A percentile compares a stretch with the other conserved stretches of the same genome.
Evolutionary conservation across 192 early-diverging fungal genomes (phyloP).

Genomic region (Diversispora epigaea): DNA sequence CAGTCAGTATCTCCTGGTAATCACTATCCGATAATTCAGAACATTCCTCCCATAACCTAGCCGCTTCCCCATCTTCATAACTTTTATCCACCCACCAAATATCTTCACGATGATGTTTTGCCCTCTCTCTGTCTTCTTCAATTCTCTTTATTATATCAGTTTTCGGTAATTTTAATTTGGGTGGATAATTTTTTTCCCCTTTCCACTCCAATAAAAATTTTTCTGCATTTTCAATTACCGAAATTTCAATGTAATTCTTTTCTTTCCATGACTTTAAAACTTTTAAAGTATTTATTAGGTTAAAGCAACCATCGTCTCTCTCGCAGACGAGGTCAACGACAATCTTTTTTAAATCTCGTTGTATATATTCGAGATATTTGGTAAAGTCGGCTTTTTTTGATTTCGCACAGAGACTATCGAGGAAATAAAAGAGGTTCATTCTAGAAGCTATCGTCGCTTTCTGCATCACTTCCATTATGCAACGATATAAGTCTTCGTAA

Average conservation of each 20-base stretch:
- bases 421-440: constrained; percentile 59
- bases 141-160: constrained; percentile 56
- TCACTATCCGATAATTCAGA: constrained; percentile 51
- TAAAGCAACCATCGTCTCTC: constrained; percentile 52
- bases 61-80: constrained; percentile 44
- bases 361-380: constrained; percentile 53
- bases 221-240: not conserved
- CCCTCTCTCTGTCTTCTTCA: constrained; percentile 60
- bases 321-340: constrained; percentile 45
- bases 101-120: constrained; percentile 56
- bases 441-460: constrained; percentile 50
- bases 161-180: constrained; percentile 38
- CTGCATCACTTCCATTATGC: constrained; percentile 54
- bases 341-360: constrained; percentile 44
- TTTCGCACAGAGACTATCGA: constrained; percentile 53
- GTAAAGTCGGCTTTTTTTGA: constrained; percentile 46
- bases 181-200: not conserved
- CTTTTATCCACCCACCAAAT: constrained; percentile 56
- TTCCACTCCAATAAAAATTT: not conserved
- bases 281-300: constrained; percentile 53
- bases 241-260: constrained; percentile 35
- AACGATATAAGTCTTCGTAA: constrained; percentile 58
- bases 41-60: constrained; percentile 47
- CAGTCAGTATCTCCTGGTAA: constrained; percentile 41
- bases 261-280: constrained; percentile 42